A percentile compares a stretch with the other conserved stretches of the same genome.
Conservation (phyloP, 331 rosid genomes). For the Quercus lobata region DNA sequence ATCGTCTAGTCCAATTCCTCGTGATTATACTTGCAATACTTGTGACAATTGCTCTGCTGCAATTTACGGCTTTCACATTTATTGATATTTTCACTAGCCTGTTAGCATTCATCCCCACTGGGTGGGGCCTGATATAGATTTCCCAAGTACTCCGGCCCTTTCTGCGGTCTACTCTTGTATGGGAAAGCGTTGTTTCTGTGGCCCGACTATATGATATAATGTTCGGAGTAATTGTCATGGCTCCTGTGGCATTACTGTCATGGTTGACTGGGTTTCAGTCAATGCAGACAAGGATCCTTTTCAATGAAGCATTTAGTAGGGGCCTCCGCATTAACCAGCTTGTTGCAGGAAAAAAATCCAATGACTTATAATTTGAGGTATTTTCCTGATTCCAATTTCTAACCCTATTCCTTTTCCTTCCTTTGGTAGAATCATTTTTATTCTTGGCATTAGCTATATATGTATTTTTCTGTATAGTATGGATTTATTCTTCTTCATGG, state of each 20-base stretch:
- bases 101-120: constrained; percentile 84
- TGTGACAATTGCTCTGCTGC: constrained; percentile 50
- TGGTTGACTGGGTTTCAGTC: constrained; percentile 88
- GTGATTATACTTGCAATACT: constrained; percentile 45
- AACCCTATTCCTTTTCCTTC: too few relatives aligned
- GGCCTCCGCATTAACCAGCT: constrained; percentile 75
- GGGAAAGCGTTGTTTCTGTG: constrained; percentile 57
- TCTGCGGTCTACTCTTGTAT: constrained; percentile 45
- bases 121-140: constrained; percentile 81
- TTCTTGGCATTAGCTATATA: too few relatives aligned
- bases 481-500: neutral
- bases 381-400: neutral
- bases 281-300: constrained; percentile 86
- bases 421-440: too few relatives aligned
- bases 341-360: constrained; percentile 58
- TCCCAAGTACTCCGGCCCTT: constrained; percentile 56
- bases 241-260: constrained; percentile 71
- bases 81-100: constrained; percentile 70
- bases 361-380: constrained; percentile 38
- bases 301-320: constrained; percentile 84
- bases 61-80: constrained; percentile 58
- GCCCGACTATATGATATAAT: constrained; percentile 72
- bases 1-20: constrained; percentile 61
- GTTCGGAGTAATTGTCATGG: constrained; percentile 68
- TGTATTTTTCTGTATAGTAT: too few relatives aligned